phyloP scores from a whole-genome alignment of 352 stramenopile species.

The Synura sp. region DNA sequence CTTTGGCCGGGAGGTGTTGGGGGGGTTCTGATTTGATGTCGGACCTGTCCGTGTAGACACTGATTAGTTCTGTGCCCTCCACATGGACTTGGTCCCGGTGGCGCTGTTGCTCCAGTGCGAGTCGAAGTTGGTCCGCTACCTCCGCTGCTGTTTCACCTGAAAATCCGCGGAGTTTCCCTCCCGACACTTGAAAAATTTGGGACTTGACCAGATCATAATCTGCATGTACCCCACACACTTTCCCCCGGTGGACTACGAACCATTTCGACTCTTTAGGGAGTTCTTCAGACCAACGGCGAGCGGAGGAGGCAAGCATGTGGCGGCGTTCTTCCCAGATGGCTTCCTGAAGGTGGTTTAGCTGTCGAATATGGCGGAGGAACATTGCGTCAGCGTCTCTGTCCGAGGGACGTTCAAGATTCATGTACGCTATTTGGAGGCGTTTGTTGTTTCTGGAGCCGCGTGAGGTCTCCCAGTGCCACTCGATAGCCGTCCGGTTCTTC shows the following conservation, averaged over 20 bases:
- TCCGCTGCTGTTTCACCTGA: not conserved
- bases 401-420: not conserved
- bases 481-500: conserved; percentile 10
- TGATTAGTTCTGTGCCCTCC: not conserved
- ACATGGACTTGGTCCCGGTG: not conserved
- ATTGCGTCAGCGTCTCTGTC: not conserved
- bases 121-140: too few relatives aligned
- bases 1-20: not conserved
- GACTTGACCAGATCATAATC: too few relatives aligned
- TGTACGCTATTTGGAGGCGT: not conserved
- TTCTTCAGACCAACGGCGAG: not conserved
- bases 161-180: too few relatives aligned
- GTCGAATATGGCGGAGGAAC: conserved; percentile 1
- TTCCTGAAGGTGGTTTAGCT: conserved; percentile 2
- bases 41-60: too few relatives aligned
- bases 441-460: not conserved
- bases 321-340: conserved; percentile 9
- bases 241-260: too few relatives aligned
- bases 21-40: not conserved
- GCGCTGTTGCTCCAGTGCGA: not conserved
- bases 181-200: too few relatives aligned
- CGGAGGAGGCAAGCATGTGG: not conserved
- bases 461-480: conserved; percentile 16
- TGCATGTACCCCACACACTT: too few relatives aligned
- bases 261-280: conserved; percentile 24